Conservation (phyloP, 257 asterid genomes). For the Solanum phureja region DNA sequence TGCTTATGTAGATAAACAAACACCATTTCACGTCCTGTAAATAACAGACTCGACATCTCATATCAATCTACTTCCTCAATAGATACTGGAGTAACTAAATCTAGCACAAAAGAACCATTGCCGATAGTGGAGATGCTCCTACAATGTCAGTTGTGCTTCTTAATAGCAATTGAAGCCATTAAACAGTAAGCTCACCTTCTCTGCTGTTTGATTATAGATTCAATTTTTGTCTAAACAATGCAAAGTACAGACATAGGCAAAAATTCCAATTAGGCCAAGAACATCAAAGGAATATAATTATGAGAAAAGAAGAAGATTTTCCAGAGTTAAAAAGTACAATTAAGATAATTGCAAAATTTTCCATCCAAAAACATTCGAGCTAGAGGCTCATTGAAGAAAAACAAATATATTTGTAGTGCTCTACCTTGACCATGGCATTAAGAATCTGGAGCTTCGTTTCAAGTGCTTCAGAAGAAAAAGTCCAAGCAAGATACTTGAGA, state of each 20-base stretch:
- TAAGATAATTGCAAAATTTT: neutral
- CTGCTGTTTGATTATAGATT: neutral
- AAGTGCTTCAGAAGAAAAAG: conserved; percentile 63
- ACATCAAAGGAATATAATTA: neutral
- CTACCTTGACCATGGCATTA: conserved; percentile 78
- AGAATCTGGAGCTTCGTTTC: conserved; percentile 91
- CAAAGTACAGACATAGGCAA: neutral
- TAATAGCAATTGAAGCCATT: neutral
- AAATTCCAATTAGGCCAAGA: neutral
- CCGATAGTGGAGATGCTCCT: neutral
- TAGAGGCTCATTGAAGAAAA: neutral
- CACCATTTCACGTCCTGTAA: neutral
- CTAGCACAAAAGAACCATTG: neutral
- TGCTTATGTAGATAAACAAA: neutral
- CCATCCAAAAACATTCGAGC: neutral
- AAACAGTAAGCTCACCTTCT: neutral
- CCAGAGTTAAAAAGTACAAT: neutral
- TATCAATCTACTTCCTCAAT: neutral
- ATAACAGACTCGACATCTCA: neutral
- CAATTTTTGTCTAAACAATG: neutral
- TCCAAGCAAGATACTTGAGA: conserved; percentile 59
- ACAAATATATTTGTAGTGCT: neutral
- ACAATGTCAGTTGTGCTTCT: neutral
- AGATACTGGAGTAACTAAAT: neutral
- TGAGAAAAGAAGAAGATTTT: neutral